Evolutionary conservation across 345 rosid genomes (phyloP).

Genomic region (Arabis alpina): DNA sequence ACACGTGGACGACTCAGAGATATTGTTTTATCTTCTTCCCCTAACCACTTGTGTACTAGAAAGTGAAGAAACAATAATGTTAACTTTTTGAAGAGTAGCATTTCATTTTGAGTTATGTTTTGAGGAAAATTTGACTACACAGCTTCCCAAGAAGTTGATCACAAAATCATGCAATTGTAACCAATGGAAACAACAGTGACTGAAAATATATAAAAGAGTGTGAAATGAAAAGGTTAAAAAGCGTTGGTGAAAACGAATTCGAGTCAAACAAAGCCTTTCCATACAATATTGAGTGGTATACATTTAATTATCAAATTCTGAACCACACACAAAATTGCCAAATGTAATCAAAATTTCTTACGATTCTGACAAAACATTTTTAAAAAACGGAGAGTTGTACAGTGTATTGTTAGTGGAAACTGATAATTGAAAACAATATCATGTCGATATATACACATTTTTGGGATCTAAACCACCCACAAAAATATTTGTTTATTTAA

Average conservation of each 20-base stretch:
- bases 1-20: slow-evolving; percentile 51
- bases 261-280: background rate
- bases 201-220: background rate
- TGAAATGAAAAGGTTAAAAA: background rate
- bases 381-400: too few relatives aligned
- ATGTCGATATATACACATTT: too few relatives aligned
- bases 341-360: background rate
- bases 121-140: background rate
- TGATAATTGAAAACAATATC: too few relatives aligned
- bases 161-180: background rate
- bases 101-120: background rate
- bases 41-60: background rate
- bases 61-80: background rate
- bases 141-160: background rate
- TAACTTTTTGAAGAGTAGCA: background rate
- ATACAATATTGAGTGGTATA: too few relatives aligned
- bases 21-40: slow-evolving; percentile 33
- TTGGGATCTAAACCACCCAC: too few relatives aligned
- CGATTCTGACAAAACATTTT: background rate
- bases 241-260: background rate
- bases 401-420: too few relatives aligned
- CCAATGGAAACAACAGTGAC: background rate
- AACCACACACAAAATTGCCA: slow-evolving; percentile 5
- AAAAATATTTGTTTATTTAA: too few relatives aligned
- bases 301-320: background rate